phyloP scores from a whole-genome alignment of 768 basidiomycete species.

The Lactarius psammicola region DNA sequence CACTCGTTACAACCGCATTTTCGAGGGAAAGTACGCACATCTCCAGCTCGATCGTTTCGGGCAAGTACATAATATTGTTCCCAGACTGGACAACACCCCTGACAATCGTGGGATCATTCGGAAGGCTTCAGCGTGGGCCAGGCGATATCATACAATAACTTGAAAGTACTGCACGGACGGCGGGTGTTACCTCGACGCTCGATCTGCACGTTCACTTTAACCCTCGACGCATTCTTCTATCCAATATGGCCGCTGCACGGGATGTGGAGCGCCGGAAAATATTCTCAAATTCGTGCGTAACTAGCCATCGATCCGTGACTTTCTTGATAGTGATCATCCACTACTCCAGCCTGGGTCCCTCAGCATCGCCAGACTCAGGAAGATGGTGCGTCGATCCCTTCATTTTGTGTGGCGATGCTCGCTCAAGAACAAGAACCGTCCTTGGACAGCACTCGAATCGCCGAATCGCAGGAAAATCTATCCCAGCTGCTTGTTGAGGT shows the following conservation, averaged over 20 bases:
- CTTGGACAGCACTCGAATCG: neutral
- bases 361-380: neutral
- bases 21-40: too few species aligned
- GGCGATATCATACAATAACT: too few species aligned
- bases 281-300: neutral
- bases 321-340: neutral
- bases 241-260: neutral
- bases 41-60: too few species aligned
- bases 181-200: too few species aligned
- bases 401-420: neutral
- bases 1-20: too few species aligned
- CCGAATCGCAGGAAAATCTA: neutral
- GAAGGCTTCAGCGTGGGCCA: too few species aligned
- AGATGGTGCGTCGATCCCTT: neutral
- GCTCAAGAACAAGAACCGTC: neutral
- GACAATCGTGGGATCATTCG: too few species aligned
- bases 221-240: neutral
- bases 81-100: too few species aligned
- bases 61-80: too few species aligned
- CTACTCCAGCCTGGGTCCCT: neutral
- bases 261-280: neutral
- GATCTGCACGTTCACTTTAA: neutral
- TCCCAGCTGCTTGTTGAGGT: neutral
- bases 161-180: too few species aligned
- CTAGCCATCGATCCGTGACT: neutral